Evolutionary conservation across 2,329 filamentous ascomycete genomes (phyloP).

Genomic region (Pseudopithomyces maydicus): DNA sequence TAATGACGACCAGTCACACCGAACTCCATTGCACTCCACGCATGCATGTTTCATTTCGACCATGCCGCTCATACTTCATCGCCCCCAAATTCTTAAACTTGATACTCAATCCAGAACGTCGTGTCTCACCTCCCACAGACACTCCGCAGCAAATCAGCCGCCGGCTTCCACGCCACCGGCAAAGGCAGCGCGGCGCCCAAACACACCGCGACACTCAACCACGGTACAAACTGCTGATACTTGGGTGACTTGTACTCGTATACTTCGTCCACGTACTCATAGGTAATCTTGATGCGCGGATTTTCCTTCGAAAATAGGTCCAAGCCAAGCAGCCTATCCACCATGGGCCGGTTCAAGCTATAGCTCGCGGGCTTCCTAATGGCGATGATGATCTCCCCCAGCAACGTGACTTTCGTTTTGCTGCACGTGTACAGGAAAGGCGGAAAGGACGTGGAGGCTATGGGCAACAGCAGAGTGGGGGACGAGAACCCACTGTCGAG

Average conservation of each 20-base stretch:
- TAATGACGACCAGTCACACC: no score
- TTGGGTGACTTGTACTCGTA: neutral
- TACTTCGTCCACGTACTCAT: slow-evolving; percentile 3
- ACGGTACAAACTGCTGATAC: neutral
- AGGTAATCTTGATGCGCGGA: neutral
- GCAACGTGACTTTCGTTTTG: neutral
- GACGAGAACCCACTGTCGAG: neutral
- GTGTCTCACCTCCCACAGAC: neutral
- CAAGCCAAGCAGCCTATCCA: neutral
- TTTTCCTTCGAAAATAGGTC: neutral
- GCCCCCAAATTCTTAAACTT: neutral
- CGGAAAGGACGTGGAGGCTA: neutral
- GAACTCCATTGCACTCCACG: no score
- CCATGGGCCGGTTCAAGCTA: neutral
- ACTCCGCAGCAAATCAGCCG: neutral
- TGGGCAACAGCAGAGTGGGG: neutral
- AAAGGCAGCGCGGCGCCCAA: neutral
- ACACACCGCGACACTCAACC: slow-evolving; percentile 2
- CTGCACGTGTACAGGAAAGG: slow-evolving; percentile 1
- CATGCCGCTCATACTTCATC: neutral
- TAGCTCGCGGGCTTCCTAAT: neutral
- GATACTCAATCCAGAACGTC: neutral
- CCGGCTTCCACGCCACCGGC: neutral
- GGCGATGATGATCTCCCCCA: neutral
- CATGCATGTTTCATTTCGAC: neutral